phyloP scores from a whole-genome alignment of 208 protist genomes.

The Leishmania braziliensis region DNA sequence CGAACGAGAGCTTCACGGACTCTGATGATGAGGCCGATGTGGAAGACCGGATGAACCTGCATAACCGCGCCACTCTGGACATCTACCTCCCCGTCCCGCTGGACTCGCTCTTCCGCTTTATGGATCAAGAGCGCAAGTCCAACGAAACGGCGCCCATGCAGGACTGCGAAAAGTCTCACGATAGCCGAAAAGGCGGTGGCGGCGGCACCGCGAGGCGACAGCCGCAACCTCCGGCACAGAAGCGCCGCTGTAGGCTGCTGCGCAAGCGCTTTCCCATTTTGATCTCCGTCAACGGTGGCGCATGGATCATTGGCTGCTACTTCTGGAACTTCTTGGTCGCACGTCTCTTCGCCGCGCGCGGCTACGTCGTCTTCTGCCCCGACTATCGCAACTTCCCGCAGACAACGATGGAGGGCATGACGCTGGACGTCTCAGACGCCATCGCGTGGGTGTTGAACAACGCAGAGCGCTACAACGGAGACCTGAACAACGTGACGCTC shows the following conservation, averaged over 20 bases:
- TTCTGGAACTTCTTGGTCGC: constrained; percentile 76
- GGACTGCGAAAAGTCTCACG: background rate
- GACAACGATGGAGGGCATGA: constrained; percentile 91
- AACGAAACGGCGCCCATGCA: constrained; percentile 1
- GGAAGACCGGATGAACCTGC: constrained; percentile 74
- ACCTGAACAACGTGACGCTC: constrained; percentile 77
- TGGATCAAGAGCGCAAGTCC: constrained; percentile 58
- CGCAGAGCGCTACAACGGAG: constrained; percentile 86
- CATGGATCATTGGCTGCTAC: constrained; percentile 81
- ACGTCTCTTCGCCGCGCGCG: constrained; percentile 65
- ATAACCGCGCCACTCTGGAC: constrained; percentile 83
- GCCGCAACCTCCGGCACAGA: background rate
- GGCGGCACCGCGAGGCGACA: background rate
- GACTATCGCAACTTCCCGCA: constrained; percentile 94
- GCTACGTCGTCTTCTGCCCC: constrained; percentile 89
- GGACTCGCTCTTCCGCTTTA: constrained; percentile 70
- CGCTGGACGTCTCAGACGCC: constrained; percentile 85
- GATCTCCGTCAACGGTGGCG: constrained; percentile 76
- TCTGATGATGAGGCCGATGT: constrained; percentile 67
- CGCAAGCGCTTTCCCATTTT: constrained; percentile 75
- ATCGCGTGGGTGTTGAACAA: constrained; percentile 87
- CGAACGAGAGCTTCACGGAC: constrained; percentile 26
- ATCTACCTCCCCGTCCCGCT: constrained; percentile 81
- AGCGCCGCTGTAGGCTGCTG: constrained; percentile 19
- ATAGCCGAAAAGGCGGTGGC: background rate